Evolutionary conservation across 1,284 basidiomycete species (phyloP), one percentile per base, ranked within the genome.

Genomic region (Takashimella koratensis): DNA sequence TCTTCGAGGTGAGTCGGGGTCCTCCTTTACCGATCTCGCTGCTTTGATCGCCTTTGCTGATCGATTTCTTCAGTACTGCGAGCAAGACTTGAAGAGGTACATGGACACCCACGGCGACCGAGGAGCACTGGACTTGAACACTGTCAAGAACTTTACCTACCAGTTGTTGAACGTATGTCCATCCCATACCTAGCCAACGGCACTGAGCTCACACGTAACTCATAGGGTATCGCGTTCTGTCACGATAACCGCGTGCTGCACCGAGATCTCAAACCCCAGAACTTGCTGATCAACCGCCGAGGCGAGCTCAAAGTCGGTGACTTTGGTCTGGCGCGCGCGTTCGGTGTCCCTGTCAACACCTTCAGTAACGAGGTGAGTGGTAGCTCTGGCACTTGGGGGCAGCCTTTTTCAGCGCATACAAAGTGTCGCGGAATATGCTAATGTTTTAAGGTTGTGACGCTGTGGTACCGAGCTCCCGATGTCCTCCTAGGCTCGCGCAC

Each of bases 401-500:
- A n/a, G n/a, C n/a, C n/a, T n/a, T n/a, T n/a, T n/a, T n/a, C n/a
- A n/a, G n/a, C n/a, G n/a, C n/a, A n/a, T n/a, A n/a, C n/a, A n/a
- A n/a, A n/a, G n/a, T n/a, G n/a, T n/a, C 30, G 22, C 10, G 16
- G 19, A 4, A 1, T 11, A 2, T 39, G 20, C 8, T 11, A 10
- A 53, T 59, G 36, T 53, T 51, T n/a, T 36, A 41, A 95, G 93
- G 93, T 98, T 45, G 96, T 98, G 43, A 98, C 95, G 10, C 82
- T 98, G 24, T 98, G 95, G 95, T 98, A 98, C 74, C 87, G 95
- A 52, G 92, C 95, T 1, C 95, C 96, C 1, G 95, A 98, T 71
- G 95, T 98, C 19, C 81, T 98, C 23, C 84, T 98, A 2, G 96
- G 96, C 22, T 90, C 90, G 8, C 85, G 94, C 52, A 93, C 97